Base-by-base conservation (phyloP, 1,139 yeast genomes). In the Yamadazyma sp. region DNA sequence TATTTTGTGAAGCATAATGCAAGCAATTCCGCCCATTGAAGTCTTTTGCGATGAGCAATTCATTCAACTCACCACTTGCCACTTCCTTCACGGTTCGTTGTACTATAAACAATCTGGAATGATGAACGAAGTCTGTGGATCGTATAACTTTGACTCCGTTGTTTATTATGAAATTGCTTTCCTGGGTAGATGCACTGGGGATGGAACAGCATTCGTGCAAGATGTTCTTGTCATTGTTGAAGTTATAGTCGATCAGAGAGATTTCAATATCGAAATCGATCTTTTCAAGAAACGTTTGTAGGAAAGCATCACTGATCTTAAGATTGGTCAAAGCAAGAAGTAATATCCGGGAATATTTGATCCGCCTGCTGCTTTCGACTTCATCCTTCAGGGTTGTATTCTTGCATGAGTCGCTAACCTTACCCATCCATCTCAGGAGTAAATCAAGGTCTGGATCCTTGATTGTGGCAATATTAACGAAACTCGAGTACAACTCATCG, bases 1-100 rank as follows among this genome's bases (percentile, higher is more conserved):
- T 84, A 47, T 75, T 63, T 51, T 83, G 89, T 5, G 95, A 78
- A 1, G 96, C 95, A 58, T 91, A 88, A 60, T 92, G 98, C 11
- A 92, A 64, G 29, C 98, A 91, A 2, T 84, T 82, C 50, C 94
- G 75, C 4, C 95, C 96, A 50, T 86, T 83, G 32, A 75, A 73
- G 54, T 85, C 94, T 42, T 65, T 69, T 17, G 70, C 60, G 5
- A 70, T 61, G 7, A 72, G 56, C 8, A 71, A 47, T 4, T 54
- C 51, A 7, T 48, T 41, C 5, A 60, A 47, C 1, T 56, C 53
- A 2, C 49, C 51, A 3, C 46, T 42, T 0, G 59, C 36, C 9
- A 62, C 45, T 23, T 53, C 53, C 2, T 60, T 52, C 54, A 69
- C 50, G 22, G 68, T 58, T 41, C 63, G 59, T 39, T 66, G 52